Base-by-base conservation (phyloP, 208 protist species). In the Acanthamoeba lenticulata region DNA sequence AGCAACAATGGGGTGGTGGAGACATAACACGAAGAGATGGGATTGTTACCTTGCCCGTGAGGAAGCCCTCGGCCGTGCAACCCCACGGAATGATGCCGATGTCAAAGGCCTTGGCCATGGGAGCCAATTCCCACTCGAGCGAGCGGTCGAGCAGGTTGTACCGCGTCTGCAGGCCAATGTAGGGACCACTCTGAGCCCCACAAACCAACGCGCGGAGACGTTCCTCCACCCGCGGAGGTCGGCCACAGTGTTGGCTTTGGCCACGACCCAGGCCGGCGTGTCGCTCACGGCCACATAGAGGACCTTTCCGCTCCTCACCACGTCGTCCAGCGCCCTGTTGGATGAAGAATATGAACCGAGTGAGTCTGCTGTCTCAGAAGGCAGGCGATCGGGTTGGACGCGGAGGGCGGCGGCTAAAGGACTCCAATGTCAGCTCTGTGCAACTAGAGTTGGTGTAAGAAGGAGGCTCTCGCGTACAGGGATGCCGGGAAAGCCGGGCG, bases 91-190 rank as follows among this genome's bases (percentile, higher is more conserved):
- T 60, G 38, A 65, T 91, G 24, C 85, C 85, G 34, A 65, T 47
- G n/a, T 60, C 47, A 9, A 24, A 32, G 6, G 40, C 85, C 47
- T 36, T 45, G 7, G 47, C 40, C 85, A 65, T 65, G 19, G 85
- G 77, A 32, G 24, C 67, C 29, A 79, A 24, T 42, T 79, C 67
- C 67, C 67, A 79, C 38, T 79, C 67, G 24, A 79, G 67, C n/a
- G 67, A 74, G 17, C 85, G 45, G 17, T 91, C 85, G 85, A 91
- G 85, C 44, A 91, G 40, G 55, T 91, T 91, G 85, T 91, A 91
- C 17, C 40, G 15, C 34, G 85, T 67, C 85, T 91, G 85, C 24
- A 91, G 40, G 5, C 24, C 85, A 27, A 91, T 91, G 29, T 65
- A 69, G n/a, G 40, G 85, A 34, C 83, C n/a, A n/a, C n/a, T n/a